phyloP scores from a whole-genome alignment of 768 basidiomycete species.

The Podaxis carcinomalis region DNA sequence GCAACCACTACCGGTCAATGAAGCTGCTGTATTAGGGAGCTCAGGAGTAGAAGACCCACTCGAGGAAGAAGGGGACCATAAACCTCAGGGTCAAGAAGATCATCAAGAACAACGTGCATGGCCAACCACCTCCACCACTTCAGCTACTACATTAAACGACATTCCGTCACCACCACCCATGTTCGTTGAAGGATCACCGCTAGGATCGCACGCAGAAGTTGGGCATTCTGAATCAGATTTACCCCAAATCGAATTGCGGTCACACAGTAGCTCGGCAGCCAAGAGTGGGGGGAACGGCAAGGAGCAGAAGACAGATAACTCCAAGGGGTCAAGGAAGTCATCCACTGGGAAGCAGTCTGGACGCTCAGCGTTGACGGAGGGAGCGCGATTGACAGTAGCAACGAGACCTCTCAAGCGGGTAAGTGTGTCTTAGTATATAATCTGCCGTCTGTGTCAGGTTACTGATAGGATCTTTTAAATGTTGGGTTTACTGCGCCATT shows the following conservation, averaged over 20 bases:
- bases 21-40: not conserved
- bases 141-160: not conserved
- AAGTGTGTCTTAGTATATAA: not conserved
- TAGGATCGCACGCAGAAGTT: slow-evolving; percentile 9
- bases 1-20: slow-evolving; percentile 3
- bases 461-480: slow-evolving; percentile 16
- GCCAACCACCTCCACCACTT: not conserved
- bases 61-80: not conserved
- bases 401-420: slow-evolving; percentile 1
- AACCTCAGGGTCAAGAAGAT: slow-evolving; percentile 8
- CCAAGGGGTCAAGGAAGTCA: not conserved
- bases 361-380: not conserved
- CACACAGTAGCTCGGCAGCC: not conserved
- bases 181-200: slow-evolving; percentile 5
- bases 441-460: not conserved
- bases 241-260: not conserved
- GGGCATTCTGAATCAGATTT: slow-evolving; percentile 5
- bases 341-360: not conserved
- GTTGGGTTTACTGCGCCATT: not conserved
- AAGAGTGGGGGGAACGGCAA: not conserved
- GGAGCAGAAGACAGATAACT: not conserved
- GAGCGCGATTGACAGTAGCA: not conserved
- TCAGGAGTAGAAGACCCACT: slow-evolving; percentile 1
- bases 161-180: slow-evolving; percentile 1
- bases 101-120: not conserved